Evolutionary conservation across 441 rosid genomes (phyloP), one percentile per base, ranked within the genome.

Genomic region (Manihot esculenta): DNA sequence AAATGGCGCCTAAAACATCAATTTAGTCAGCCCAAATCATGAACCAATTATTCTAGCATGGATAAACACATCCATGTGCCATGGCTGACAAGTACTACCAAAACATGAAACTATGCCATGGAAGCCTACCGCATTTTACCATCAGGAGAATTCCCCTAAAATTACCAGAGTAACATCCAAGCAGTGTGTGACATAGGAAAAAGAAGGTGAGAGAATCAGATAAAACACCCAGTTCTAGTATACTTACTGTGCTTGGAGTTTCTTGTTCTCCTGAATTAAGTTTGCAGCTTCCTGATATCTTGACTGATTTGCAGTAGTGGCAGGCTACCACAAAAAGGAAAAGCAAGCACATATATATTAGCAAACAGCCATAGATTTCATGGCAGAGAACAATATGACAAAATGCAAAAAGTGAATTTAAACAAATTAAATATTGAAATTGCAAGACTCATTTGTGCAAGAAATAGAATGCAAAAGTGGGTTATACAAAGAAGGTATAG

Each of bases 221-320:
- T 30, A 66, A 15, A 30, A 53, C 69, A 51, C 33, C 20, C 18
- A 62, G 5, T n/a, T 12, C 62, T 30, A 68, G 68, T 57, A 58
- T 15, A 81, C 97, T 91, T 76, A 93, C 99, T 80, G 79, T 44
- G 86, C 85, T 64, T 26, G 85, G 49, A 95, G 92, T 73, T 83
- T 88, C 83, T 82, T 74, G 81, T 90, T 89, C 84, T 89, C 87
- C 72, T 82, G 89, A 80, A 85, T 80, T 89, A 89, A 74, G 76
- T 68, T 79, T 67, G 75, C 69, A 70, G 77, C 76, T 80, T 86
- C 91, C 71, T 30, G 72, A 63, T 77, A 78, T 74, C 70, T 80
- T 41, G 49, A 70, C 70, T 44, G 83, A 62, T 57, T 82, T 38
- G 76, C 68, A 61, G 79, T 53, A 75, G 45, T 56, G 13, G 48